Evolutionary conservation across 129 eudicot species (phyloP).

Genomic region (Arctium minus): DNA sequence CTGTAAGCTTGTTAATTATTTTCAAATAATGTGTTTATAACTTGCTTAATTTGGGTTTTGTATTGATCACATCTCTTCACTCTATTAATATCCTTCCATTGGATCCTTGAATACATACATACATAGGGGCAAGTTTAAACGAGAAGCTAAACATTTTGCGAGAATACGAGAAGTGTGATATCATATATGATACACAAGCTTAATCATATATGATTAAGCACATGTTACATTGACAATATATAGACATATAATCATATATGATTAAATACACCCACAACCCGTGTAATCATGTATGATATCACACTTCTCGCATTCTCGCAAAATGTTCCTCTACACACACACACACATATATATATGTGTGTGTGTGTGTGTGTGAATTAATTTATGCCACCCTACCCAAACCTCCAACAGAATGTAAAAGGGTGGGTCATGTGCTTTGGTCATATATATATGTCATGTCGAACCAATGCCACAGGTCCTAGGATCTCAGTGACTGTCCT

Average conservation of each 20-base stretch:
- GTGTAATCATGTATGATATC: too few species aligned
- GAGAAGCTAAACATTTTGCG: too few species aligned
- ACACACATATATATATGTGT: not conserved
- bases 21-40: not conserved
- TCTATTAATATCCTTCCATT: not conserved
- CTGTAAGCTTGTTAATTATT: not conserved
- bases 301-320: too few species aligned
- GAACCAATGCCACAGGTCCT: not conserved
- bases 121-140: too few species aligned
- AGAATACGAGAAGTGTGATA: too few species aligned
- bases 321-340: not conserved
- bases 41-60: not conserved
- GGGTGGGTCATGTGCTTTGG: not conserved
- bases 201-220: too few species aligned
- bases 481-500: not conserved
- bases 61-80: not conserved
- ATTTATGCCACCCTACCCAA: not conserved
- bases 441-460: not conserved
- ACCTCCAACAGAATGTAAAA: not conserved
- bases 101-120: not conserved
- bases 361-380: not conserved
- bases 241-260: too few species aligned
- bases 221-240: too few species aligned
- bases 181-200: too few species aligned
- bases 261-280: too few species aligned